Base-by-base conservation (phyloP, 2,329 filamentous ascomycete species). In the Neonectria coccinea region DNA sequence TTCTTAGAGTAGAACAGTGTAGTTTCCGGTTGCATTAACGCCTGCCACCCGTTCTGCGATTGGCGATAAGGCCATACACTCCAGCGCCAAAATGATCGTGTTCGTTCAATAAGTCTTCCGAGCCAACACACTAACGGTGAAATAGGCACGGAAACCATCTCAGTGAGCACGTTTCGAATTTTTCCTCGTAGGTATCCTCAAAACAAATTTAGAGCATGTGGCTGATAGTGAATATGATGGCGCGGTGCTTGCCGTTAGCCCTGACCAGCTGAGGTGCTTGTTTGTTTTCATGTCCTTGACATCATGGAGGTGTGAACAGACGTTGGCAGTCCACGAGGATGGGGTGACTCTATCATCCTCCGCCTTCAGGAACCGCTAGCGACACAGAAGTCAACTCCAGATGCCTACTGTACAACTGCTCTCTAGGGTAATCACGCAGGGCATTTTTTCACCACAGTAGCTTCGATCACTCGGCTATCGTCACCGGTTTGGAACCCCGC, bases 301-400 rank as follows among this genome's bases (percentile, higher is more conserved):
- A n/a, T 10, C 47, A 20, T 16, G 45, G n/a, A 31, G 18, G 10
- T 8, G 9, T 51, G 47, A 51, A 25, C 2, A 33, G 50, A 36
- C 20, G 11, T 22, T 47, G 29, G 8, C 22, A n/a, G 18, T 16
- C 18, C 22, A 31, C 18, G 27, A 50, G n/a, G 4, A 22, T 9
- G 45, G 59, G 45, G 59, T 62, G 52, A 14, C n/a, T 18, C 25
- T 62, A 56, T 44, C 48, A 51, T 16, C 29, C 18, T 20, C 27
- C 27, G 16, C 29, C 27, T 51, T 14, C n/a, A 51, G 48, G n/a
- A 10, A 31, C 48, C 9, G 27, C 27, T 14, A 20, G 39, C 39
- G 8, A 16, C 39, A 20, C 33, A 20, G 27, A 33, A 29, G 18
- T n/a, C 41, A 36, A 20, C 45, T 10, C 20, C 22, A 41, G 31